Base-by-base conservation (phyloP, 1,284 basidiomycete genomes). In the Violaceomyces palustris region DNA sequence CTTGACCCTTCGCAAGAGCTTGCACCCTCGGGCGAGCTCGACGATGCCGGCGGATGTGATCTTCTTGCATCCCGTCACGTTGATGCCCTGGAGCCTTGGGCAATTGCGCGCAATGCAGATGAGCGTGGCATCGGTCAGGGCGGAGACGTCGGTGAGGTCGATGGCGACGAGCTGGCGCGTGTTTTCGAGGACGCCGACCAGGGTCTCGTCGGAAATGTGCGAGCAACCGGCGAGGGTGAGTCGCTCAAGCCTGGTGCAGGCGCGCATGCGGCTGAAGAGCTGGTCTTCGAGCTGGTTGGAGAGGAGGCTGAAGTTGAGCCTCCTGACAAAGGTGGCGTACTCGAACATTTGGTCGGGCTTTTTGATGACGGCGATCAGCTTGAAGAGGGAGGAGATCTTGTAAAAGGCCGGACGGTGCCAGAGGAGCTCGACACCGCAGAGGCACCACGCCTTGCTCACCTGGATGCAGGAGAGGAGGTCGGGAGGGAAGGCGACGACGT, bases 401-500 rank as follows among this genome's bases (percentile, higher is more conserved):
- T 81, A 78, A 69, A 93, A 84, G 42, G 79, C 79, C 14, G 93
- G 92, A 63, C 88, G 86, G 74, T 92, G 86, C 93, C 93, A 99
- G 17, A 98, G 80, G 15, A 97, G 80, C 73, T 96, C 90, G 42
- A 93, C 90, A 7, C 89, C 85, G 74, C 90, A 93, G 67, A 92
- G 84, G 77, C 91, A 96, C 92, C 94, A 98, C 11, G 84, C 80
- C 45, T 88, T 84, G 27, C 85, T 91, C 25, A 97, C 92, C 43
- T 86, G 82, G 29, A 73, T 44, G 33, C 65, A 71, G 31, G 59
- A 37, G 26, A 50, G 60, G 46, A 94, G 79, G 36, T 83, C 80
- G 51, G 80, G 79, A 57, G 86, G 82, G 30, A 94, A 79, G 18
- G 83, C 77, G 48, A 86, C 82, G 10, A 98, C 79, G 60, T 90